These are phyloP conservation scores for Erigeron canadensis DNA, from an alignment of 129 eudicot species.

Conservation along the genomic window DNA sequence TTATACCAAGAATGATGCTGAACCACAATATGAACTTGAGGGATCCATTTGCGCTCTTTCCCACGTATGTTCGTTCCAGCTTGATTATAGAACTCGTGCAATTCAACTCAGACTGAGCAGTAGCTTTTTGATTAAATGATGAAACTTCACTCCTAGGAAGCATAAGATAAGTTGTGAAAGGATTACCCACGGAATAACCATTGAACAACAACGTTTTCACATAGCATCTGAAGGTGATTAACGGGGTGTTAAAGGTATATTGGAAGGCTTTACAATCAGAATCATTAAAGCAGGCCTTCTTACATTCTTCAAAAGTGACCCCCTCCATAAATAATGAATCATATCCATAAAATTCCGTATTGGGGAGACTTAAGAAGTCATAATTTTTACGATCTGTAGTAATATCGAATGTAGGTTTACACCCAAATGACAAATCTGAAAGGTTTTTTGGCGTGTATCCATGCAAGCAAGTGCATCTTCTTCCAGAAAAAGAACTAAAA, in stretches of 20 bases:
- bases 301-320: background rate
- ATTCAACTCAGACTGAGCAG: background rate
- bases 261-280: slow-evolving; percentile 32
- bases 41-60: background rate
- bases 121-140: background rate
- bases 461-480: background rate
- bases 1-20: background rate
- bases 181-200: slow-evolving; percentile 2
- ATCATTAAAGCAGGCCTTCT: background rate
- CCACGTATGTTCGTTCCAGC: background rate
- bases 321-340: background rate
- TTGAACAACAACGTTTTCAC: slow-evolving; percentile 22
- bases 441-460: background rate
- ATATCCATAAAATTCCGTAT: background rate
- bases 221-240: slow-evolving; percentile 17
- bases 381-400: background rate
- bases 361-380: background rate
- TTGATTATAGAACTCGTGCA: background rate
- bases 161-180: slow-evolving; percentile 12
- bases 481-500: background rate
- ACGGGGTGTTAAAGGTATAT: background rate
- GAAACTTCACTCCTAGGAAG: background rate
- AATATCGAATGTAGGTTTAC: slow-evolving; percentile 1
- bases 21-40: slow-evolving; percentile 5
- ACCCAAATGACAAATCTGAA: background rate